Percentiles rank a stretch among this genome's conserved stretches.
Evolutionary conservation across 2,329 filamentous ascomycete species (phyloP).

Genomic region (Dryadomyces quercivorus): DNA sequence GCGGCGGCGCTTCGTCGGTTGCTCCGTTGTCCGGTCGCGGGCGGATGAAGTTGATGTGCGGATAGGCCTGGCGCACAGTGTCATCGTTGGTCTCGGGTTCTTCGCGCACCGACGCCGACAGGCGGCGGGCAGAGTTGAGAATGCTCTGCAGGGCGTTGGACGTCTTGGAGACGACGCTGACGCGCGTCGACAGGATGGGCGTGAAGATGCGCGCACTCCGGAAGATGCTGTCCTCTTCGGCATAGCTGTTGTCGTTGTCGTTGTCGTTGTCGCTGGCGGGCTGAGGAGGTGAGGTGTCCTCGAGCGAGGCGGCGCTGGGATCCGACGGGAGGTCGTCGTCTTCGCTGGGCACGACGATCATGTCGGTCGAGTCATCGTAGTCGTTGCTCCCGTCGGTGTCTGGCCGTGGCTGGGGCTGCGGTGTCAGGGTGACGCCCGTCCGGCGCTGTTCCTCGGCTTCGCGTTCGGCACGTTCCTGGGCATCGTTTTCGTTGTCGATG

Average conservation of each 20-base stretch:
- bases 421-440: background rate
- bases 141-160: constrained; percentile 10
- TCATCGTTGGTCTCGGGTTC: constrained; percentile 8
- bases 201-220: constrained; percentile 19
- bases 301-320: no score
- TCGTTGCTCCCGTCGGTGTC: background rate
- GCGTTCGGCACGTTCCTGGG: constrained; percentile 8
- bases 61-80: constrained; percentile 9
- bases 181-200: constrained; percentile 5
- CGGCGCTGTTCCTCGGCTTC: constrained; percentile 9
- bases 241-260: constrained; percentile 23
- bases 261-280: no score
- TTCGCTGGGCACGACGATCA: background rate
- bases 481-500: constrained; percentile 13
- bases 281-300: background rate
- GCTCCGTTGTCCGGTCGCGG: background rate
- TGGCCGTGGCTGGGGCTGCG: background rate
- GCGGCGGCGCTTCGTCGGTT: background rate
- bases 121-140: constrained; percentile 9
- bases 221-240: constrained; percentile 23
- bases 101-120: background rate
- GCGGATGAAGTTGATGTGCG: constrained; percentile 10
- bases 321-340: background rate
- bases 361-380: background rate
- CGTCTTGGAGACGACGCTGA: constrained; percentile 5